A percentile compares a stretch with the other conserved stretches of the same genome.
phyloP scores from a whole-genome alignment of 257 asterid species.

The Knoxia roxburghii region DNA sequence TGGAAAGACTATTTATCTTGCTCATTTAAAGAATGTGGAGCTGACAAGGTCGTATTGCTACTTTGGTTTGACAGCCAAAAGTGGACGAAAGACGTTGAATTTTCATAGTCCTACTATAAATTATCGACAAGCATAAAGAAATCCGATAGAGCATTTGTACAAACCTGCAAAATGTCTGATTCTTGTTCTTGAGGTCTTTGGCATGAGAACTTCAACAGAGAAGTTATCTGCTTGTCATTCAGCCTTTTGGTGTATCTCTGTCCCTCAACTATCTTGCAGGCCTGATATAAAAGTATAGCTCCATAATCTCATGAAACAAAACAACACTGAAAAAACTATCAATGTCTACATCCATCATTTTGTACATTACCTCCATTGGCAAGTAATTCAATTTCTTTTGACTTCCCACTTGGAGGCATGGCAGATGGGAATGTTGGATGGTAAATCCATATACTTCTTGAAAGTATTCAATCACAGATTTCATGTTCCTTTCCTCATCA shows the following conservation, averaged over 20 bases:
- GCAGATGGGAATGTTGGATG: conserved; percentile 34
- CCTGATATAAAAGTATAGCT: conserved; percentile 9
- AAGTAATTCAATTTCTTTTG: conserved; percentile 33
- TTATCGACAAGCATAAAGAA: not conserved
- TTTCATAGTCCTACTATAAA: not conserved
- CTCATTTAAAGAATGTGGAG: not conserved
- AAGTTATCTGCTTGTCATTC: conserved; percentile 33
- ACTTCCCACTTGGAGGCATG: conserved; percentile 40
- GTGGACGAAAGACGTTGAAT: not conserved
- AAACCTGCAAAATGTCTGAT: conserved; percentile 25
- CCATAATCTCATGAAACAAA: not conserved
- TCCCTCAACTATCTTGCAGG: conserved; percentile 33
- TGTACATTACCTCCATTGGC: conserved; percentile 31
- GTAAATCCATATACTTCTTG: conserved; percentile 36
- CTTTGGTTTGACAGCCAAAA: not conserved
- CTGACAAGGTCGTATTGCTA: not conserved
- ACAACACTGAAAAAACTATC: not conserved
- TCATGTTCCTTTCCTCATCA: conserved; percentile 34
- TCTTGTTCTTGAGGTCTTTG: conserved; percentile 33
- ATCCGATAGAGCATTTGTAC: not conserved
- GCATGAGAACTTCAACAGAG: conserved; percentile 28
- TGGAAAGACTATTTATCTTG: not conserved
- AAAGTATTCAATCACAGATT: conserved; percentile 34
- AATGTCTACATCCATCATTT: not conserved
- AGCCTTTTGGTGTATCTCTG: conserved; percentile 31